These are phyloP conservation scores for Sequoiadendron giganteum DNA, from an alignment of 75 land plant genomes.

Conservation along the genomic window DNA sequence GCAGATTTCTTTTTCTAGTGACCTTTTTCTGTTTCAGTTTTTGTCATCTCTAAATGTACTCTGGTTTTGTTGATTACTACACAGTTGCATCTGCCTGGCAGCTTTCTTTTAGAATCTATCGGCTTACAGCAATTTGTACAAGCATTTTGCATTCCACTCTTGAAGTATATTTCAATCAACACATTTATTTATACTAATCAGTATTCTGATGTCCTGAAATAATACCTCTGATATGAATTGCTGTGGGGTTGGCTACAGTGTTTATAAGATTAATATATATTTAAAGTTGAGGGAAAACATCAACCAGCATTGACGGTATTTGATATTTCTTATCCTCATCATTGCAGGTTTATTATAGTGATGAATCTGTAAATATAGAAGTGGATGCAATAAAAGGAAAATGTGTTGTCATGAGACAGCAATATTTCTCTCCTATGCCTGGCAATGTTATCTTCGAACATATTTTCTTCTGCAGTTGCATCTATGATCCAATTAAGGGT, in stretches of 20 bases:
- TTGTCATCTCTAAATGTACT: background rate
- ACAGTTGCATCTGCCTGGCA: background rate
- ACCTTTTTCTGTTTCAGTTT: background rate
- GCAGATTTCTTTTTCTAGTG: too few relatives aligned
- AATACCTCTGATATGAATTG: background rate
- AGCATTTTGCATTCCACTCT: background rate
- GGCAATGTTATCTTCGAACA: constrained; percentile 52
- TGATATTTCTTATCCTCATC: background rate
- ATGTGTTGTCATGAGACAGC: constrained; percentile 76
- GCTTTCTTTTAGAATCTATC: background rate
- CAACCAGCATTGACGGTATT: background rate
- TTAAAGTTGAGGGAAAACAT: background rate
- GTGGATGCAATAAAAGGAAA: constrained; percentile 62
- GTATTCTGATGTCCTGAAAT: background rate
- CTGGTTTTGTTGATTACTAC: background rate
- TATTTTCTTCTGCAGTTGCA: constrained; percentile 77
- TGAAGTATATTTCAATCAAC: background rate
- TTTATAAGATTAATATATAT: constrained; percentile 10
- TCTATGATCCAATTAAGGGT: constrained; percentile 84
- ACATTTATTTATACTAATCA: background rate
- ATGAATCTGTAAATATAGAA: constrained; percentile 44
- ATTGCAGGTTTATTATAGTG: constrained; percentile 86
- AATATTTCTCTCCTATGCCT: constrained; percentile 39
- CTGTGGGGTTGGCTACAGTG: constrained; percentile 28
- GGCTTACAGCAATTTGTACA: background rate